Base-by-base conservation (phyloP, 2,329 filamentous ascomycete species). In the Neonectria coccinea region DNA sequence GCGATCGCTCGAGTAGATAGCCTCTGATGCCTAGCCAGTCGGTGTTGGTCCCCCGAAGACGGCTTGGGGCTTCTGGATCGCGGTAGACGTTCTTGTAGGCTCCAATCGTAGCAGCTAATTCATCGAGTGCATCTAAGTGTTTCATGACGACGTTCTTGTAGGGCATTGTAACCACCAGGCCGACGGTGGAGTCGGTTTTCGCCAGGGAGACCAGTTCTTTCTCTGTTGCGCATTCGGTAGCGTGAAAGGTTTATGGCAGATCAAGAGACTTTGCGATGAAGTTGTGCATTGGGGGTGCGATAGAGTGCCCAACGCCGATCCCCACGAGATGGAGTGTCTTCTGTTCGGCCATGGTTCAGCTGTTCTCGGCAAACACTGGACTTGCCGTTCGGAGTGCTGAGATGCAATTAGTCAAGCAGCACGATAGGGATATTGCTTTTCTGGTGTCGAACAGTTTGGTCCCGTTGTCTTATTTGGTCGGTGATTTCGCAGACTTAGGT, bases 11-110 rank as follows among this genome's bases (percentile, higher is more conserved):
- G 5, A 67, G 59, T 1, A 82, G 66, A 59, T 77, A 81, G 5
- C 74, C 77, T 42, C 75, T 74, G 56, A 83, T 77, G 2, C 81
- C 80, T 1, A 75, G 65, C 80, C 80, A 82, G 64, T 83, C 81
- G 2, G 80, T 83, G 63, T 83, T 83, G 7, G 78, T 79, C 2
- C 80, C 81, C 8, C 71, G 66, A 0, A 82, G 67, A 10, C 61
- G 67, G 4, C 72, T 67, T 6, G 58, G 33, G 22, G 75, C 63
- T 6, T 69, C 51, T 27, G 67, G 65, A 9, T 70, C 62, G 22
- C 69, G 66, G 64, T 79, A 79, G 16, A 79, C 71, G 52, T 77
- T 77, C 60, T 79, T 79, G 69, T 77, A 79, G 4, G 81, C 81
- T 2, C 79, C 79, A 4, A 82, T 77, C 11, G 71, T 75, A 0